Evolutionary conservation across 306 rosid species (phyloP), one percentile per base, ranked within the genome.

Genomic region (Malus fusca): DNA sequence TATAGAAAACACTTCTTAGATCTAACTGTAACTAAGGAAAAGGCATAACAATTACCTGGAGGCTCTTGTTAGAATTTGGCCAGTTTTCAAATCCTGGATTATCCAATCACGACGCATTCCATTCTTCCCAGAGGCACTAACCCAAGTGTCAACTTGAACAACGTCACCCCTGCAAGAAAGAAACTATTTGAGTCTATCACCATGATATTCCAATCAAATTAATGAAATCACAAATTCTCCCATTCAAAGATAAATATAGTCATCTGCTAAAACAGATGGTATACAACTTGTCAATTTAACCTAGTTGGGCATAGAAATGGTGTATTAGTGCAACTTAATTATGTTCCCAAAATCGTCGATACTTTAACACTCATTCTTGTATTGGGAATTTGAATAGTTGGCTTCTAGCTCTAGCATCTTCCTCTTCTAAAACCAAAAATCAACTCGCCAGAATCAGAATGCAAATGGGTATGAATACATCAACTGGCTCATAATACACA

Each of bases 41-140:
- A 52, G 51, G 18, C 15, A 53, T 12, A 80, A 22, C 26, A 59
- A 43, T 26, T 82, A 95, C 98, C 99, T 96, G 69, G 99, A 89
- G 79, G 99, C 99, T 85, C 94, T 90, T 19, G 97, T 92, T 78
- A 96, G 65, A 22, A 73, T 85, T 81, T 90, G 90, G 52, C 99
- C 98, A 75, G 98, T 89, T 75, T 74, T 85, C 69, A 82, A 83
- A 83, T 96, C 97, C 3, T 90, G 84, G 78, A 96, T 75, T 56
- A 90, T 86, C 99, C 99, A 96, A 87, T 96, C 98, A 72, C 99
- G 99, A 17, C 96, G 97, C 99, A 96, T 92, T 48, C 98, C 96
- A 86, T 96, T 90, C 82, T 92, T 96, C 76, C 99, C 99, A 1
- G 97, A 92, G 74, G 84, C 85, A 83, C 93, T 84, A 71, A 90